Conservation (phyloP, 176 grass and related monocot genomes). For the Lolium rigidum region DNA sequence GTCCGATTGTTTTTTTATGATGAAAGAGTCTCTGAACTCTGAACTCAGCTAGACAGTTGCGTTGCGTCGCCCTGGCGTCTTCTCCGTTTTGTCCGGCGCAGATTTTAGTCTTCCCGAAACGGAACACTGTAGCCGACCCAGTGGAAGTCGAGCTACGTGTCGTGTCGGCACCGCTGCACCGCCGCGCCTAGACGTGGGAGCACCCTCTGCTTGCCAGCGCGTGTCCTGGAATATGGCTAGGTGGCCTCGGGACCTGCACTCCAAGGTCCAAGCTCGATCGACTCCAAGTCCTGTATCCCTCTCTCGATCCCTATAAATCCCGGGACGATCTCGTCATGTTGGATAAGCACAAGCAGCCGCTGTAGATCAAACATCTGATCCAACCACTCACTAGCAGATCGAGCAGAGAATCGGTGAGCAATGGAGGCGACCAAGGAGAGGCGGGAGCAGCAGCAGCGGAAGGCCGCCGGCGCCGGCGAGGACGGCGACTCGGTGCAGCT, state of each 20-base stretch:
- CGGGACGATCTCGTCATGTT: no score
- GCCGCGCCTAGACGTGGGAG: neutral
- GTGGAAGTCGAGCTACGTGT: neutral
- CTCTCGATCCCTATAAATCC: conserved; percentile 16
- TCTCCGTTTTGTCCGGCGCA: neutral
- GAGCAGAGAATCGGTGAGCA: neutral
- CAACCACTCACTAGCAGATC: neutral
- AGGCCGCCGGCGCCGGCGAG: conserved; percentile 4
- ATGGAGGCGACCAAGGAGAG: conserved; percentile 53
- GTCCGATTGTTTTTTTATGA: no score
- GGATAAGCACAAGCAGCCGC: neutral
- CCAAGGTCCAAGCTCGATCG: neutral
- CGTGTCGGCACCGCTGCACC: neutral
- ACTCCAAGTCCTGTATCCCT: neutral
- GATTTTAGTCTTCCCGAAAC: neutral
- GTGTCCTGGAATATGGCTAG: conserved; percentile 9
- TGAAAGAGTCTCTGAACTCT: no score
- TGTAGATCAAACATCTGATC: neutral
- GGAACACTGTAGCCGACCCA: no score
- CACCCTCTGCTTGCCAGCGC: neutral
- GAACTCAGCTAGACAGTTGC: no score
- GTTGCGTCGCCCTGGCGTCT: neutral
- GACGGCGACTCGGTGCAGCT: conserved; percentile 45
- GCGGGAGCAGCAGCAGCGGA: conserved; percentile 11
- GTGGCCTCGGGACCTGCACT: neutral